Percentiles rank a stretch among this genome's conserved stretches.
These are phyloP conservation scores for Apophysomyces sp. DNA, from an alignment of 371 early-diverging fungal genomes.

Conservation along the genomic window DNA sequence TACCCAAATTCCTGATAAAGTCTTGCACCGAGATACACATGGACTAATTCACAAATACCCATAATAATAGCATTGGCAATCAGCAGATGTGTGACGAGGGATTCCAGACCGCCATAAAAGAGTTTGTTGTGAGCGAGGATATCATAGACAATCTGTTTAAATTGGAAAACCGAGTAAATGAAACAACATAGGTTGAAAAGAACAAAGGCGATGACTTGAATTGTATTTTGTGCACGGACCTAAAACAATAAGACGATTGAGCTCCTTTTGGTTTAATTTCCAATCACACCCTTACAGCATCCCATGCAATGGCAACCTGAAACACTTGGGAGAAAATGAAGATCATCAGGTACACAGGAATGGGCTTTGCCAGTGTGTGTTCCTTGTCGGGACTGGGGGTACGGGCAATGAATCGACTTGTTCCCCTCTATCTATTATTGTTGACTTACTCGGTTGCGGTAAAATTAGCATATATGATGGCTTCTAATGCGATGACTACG, in stretches of 20 bases:
- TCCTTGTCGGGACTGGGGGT: not conserved
- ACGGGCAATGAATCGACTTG: too few species aligned
- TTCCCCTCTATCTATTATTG: not conserved
- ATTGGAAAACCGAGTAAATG: constrained; percentile 77
- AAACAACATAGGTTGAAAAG: constrained; percentile 79
- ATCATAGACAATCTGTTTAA: constrained; percentile 42
- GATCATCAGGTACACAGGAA: constrained; percentile 77
- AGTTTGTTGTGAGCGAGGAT: constrained; percentile 5
- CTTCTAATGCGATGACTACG: constrained; percentile 69
- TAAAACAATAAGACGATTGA: constrained; percentile 24
- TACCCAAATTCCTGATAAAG: constrained; percentile 87
- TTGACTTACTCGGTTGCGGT: constrained; percentile 29
- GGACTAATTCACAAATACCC: constrained; percentile 42
- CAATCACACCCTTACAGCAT: constrained; percentile 60
- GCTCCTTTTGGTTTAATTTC: constrained; percentile 3
- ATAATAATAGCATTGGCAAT: constrained; percentile 45
- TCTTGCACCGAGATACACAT: constrained; percentile 40
- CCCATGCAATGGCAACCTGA: constrained; percentile 69
- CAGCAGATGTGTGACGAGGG: constrained; percentile 29
- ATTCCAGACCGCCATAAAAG: constrained; percentile 7
- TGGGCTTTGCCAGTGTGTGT: constrained; percentile 37
- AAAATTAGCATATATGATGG: constrained; percentile 60
- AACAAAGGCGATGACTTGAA: constrained; percentile 84
- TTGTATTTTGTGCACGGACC: constrained; percentile 82
- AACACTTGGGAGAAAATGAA: constrained; percentile 77